A percentile compares a stretch with the other conserved stretches of the same genome.
phyloP scores from a whole-genome alignment of 1,139 yeast species.

The Chernovozyma aurita region DNA sequence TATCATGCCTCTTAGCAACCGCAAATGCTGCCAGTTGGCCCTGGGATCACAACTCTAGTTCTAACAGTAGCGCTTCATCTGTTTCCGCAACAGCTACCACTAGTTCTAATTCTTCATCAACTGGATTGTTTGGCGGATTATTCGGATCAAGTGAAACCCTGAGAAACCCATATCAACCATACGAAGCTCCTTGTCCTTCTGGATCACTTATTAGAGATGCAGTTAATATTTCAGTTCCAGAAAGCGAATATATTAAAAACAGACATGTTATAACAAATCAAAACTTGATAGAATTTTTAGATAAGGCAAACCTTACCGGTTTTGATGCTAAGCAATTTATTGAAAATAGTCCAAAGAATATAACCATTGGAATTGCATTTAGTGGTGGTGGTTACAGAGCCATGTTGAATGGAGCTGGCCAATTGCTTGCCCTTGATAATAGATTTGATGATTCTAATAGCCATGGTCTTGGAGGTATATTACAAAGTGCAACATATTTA shows the following conservation, averaged over 20 bases:
- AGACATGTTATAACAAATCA: slow-evolving; percentile 30
- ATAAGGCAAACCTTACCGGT: slow-evolving; percentile 28
- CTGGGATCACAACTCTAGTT: slow-evolving; percentile 1
- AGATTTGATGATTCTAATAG: slow-evolving; percentile 22
- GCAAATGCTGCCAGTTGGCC: slow-evolving; percentile 1
- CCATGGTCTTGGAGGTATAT: slow-evolving; percentile 36
- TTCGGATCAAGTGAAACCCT: slow-evolving; percentile 5
- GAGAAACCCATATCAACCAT: slow-evolving; percentile 25
- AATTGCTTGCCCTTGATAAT: slow-evolving; percentile 32
- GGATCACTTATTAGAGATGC: slow-evolving; percentile 25
- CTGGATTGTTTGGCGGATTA: not conserved
- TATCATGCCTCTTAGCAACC: not conserved
- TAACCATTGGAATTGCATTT: slow-evolving; percentile 39
- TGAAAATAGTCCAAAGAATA: slow-evolving; percentile 22
- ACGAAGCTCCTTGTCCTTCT: slow-evolving; percentile 23
- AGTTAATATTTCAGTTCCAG: slow-evolving; percentile 19
- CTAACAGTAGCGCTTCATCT: slow-evolving; percentile 1
- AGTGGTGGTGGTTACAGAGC: slow-evolving; percentile 48
- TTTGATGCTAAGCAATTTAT: slow-evolving; percentile 32
- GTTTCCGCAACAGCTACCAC: not conserved
- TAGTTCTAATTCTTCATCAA: not conserved
- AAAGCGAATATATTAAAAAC: slow-evolving; percentile 22
- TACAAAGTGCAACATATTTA: slow-evolving; percentile 37
- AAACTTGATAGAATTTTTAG: slow-evolving; percentile 27
- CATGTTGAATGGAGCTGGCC: slow-evolving; percentile 42